Evolutionary conservation across 257 asterid genomes (phyloP).

Genomic region (Salvia rosmarinus): DNA sequence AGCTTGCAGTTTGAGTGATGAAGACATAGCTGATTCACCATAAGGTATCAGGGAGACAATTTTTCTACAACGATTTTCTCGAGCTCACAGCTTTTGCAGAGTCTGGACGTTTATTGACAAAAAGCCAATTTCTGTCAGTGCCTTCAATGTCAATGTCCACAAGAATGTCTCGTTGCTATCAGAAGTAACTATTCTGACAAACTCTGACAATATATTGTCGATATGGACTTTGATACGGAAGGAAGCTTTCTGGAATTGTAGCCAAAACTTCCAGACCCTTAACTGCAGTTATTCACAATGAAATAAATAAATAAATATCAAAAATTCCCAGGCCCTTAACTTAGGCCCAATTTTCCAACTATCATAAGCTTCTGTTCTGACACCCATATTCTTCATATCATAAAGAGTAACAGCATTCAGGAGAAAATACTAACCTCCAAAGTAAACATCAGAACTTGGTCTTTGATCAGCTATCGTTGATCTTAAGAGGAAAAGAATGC

Average conservation of each 20-base stretch:
- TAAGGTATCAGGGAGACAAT: conserved; percentile 61
- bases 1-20: conserved; percentile 68
- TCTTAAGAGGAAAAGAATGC: conserved; percentile 52
- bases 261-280: conserved; percentile 84
- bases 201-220: conserved; percentile 65
- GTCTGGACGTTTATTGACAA: conserved; percentile 53
- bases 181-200: conserved; percentile 56
- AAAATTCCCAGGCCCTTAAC: no score
- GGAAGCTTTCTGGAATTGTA: conserved; percentile 74
- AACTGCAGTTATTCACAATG: conserved; percentile 54
- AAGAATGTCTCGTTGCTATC: conserved; percentile 52
- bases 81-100: conserved; percentile 59
- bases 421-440: conserved; percentile 57
- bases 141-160: conserved; percentile 68
- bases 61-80: conserved; percentile 66
- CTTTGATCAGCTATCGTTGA: conserved; percentile 47
- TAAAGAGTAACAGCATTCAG: conserved; percentile 4
- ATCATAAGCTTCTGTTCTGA: no score
- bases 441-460: conserved; percentile 48
- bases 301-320: conserved; percentile 6
- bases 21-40: conserved; percentile 56
- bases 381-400: conserved; percentile 13
- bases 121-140: conserved; percentile 73
- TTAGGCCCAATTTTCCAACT: no score
- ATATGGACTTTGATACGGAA: conserved; percentile 52